A percentile compares a stretch with the other conserved stretches of the same genome.
Conservation (phyloP, 2,329 filamentous ascomycete genomes). For the Knufia fluminis region DNA sequence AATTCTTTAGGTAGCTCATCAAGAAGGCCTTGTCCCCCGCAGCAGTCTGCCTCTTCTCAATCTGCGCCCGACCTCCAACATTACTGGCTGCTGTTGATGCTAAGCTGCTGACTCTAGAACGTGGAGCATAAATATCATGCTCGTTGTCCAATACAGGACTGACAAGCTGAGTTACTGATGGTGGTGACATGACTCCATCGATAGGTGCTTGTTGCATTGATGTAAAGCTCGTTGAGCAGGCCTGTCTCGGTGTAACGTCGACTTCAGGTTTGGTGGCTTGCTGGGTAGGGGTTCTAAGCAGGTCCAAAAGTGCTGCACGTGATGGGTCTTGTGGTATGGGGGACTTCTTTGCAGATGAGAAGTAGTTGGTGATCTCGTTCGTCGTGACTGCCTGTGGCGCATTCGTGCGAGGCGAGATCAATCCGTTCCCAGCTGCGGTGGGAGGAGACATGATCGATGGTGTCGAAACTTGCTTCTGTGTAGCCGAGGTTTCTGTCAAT, state of each 20-base stretch:
- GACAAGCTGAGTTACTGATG: constrained; percentile 16
- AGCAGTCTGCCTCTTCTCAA: constrained; percentile 44
- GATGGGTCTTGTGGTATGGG: constrained; percentile 2
- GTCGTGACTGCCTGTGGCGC: neutral
- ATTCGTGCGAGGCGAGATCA: neutral
- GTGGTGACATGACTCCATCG: constrained; percentile 17
- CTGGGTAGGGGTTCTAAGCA: constrained; percentile 1
- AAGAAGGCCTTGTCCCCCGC: constrained; percentile 67
- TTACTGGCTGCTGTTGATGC: constrained; percentile 19
- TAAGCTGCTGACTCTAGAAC: constrained; percentile 21
- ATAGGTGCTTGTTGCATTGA: neutral
- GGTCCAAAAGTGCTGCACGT: constrained; percentile 2
- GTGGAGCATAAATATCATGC: constrained; percentile 21
- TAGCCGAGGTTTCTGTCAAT: neutral
- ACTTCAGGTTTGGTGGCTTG: neutral
- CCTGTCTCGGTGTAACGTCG: constrained; percentile 1
- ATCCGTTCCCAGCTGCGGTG: constrained; percentile 5
- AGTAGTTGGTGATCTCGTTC: neutral
- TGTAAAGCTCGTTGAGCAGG: neutral
- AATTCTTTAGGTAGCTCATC: constrained; percentile 58
- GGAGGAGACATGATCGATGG: constrained; percentile 8
- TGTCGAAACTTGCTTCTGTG: neutral
- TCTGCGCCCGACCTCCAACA: constrained; percentile 31
- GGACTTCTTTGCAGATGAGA: neutral
- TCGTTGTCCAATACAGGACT: constrained; percentile 18